Percentiles rank a stretch among this genome's conserved stretches.
These are phyloP conservation scores for Fusarium proliferatum DNA, from an alignment of 2,329 filamentous ascomycete genomes.

Conservation along the genomic window DNA sequence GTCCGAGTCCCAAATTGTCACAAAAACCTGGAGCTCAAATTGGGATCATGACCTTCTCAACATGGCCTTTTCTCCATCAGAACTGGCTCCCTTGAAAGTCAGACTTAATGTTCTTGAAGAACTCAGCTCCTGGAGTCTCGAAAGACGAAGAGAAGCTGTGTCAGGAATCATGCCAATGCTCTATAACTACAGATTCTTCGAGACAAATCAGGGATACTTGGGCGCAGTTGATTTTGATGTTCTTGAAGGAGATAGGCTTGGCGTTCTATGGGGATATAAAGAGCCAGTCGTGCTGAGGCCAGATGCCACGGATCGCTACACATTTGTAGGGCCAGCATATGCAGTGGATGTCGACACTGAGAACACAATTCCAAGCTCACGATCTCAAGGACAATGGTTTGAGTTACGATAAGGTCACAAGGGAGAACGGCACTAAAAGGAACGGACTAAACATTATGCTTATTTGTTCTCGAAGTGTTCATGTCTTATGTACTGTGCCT, in stretches of 20 bases:
- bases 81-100: background rate
- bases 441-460: background rate
- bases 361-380: background rate
- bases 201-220: background rate
- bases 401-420: background rate
- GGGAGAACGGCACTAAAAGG: background rate
- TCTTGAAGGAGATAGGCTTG: background rate
- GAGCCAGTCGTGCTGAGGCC: constrained; percentile 5
- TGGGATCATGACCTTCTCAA: background rate
- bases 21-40: constrained; percentile 1
- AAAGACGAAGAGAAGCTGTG: background rate
- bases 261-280: background rate
- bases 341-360: background rate
- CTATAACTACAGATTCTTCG: background rate
- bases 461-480: background rate
- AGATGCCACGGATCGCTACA: background rate
- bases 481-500: too few species aligned
- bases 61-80: background rate
- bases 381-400: background rate
- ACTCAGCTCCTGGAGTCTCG: background rate
- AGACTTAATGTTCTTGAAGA: background rate
- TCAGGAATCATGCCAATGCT: background rate
- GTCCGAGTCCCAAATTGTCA: background rate
- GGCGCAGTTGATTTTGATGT: background rate
- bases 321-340: background rate